phyloP scores from a whole-genome alignment of 2,329 filamentous ascomycete species.

The Achaetomium macrosporum region DNA sequence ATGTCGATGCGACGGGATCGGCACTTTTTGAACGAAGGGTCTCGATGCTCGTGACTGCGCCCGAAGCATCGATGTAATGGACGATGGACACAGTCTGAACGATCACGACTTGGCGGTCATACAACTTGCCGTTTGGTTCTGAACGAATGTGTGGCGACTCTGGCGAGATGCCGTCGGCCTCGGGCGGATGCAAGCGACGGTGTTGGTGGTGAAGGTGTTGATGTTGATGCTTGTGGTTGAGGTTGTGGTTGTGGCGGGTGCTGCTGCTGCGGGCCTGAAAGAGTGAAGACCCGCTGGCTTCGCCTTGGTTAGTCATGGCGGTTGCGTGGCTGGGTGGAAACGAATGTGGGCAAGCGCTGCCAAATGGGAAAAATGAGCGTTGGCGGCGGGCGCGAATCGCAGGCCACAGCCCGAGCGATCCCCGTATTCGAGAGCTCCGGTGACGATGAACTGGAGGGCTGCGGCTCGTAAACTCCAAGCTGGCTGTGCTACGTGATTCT shows the following conservation, averaged over 20 bases:
- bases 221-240: conserved; percentile 22
- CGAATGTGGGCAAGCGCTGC: conserved; percentile 16
- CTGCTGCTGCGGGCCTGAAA: conserved; percentile 38
- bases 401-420: conserved; percentile 3
- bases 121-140: conserved; percentile 25
- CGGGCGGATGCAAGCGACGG: conserved; percentile 13
- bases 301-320: conserved; percentile 39
- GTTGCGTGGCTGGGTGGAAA: conserved; percentile 27
- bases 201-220: conserved; percentile 21
- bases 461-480: conserved; percentile 17
- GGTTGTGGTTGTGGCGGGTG: conserved; percentile 25
- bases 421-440: conserved; percentile 22
- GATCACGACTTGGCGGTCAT: conserved; percentile 37
- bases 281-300: conserved; percentile 42
- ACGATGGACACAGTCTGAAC: conserved; percentile 52
- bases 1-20: conserved; percentile 34
- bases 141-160: conserved; percentile 26
- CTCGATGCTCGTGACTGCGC: conserved; percentile 39
- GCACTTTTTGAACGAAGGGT: conserved; percentile 34
- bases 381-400: conserved; percentile 3
- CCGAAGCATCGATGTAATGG: conserved; percentile 45
- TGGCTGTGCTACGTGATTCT: conserved; percentile 12
- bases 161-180: conserved; percentile 14
- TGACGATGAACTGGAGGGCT: conserved; percentile 7
- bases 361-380: conserved; percentile 20